These are phyloP conservation scores for Stylosanthes scabra DNA, from an alignment of 331 rosid species.

Conservation along the genomic window DNA sequence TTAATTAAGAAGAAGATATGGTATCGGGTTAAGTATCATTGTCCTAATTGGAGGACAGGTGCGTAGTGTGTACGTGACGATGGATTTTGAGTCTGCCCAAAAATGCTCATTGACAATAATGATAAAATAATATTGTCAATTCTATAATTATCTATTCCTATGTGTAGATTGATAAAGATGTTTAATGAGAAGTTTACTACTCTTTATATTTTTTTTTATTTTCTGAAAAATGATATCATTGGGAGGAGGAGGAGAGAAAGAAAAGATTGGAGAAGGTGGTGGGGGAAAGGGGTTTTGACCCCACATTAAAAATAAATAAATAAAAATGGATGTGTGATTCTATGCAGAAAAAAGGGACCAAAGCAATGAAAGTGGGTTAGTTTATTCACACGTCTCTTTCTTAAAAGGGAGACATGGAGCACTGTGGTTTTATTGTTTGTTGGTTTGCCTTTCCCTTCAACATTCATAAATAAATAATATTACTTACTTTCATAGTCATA, in stretches of 20 bases:
- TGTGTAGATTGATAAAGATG: constrained; percentile 41
- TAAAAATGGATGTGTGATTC: constrained; percentile 70
- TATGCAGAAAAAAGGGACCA: constrained; percentile 51
- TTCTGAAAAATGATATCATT: no score
- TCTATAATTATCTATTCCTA: constrained; percentile 23
- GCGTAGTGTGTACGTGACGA: constrained; percentile 63
- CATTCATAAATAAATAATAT: constrained; percentile 30
- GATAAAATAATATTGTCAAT: constrained; percentile 7
- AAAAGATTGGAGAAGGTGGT: constrained; percentile 41
- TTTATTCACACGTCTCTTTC: constrained; percentile 63
- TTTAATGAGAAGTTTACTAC: constrained; percentile 34
- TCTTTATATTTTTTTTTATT: no score
- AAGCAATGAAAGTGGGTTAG: constrained; percentile 50
- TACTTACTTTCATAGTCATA: constrained; percentile 12
- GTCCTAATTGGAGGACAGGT: constrained; percentile 47
- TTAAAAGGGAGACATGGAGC: constrained; percentile 46
- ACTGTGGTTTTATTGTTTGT: constrained; percentile 47
- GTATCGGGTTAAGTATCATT: constrained; percentile 57
- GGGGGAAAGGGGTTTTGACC: constrained; percentile 51
- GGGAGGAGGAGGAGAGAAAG: no score
- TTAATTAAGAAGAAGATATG: no score
- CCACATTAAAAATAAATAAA: no score
- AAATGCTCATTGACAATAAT: neutral
- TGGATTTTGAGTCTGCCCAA: constrained; percentile 41
- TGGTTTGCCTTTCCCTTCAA: constrained; percentile 44